phyloP scores from a whole-genome alignment of 73 alveolate species.

The Blepharisma stoltei region DNA sequence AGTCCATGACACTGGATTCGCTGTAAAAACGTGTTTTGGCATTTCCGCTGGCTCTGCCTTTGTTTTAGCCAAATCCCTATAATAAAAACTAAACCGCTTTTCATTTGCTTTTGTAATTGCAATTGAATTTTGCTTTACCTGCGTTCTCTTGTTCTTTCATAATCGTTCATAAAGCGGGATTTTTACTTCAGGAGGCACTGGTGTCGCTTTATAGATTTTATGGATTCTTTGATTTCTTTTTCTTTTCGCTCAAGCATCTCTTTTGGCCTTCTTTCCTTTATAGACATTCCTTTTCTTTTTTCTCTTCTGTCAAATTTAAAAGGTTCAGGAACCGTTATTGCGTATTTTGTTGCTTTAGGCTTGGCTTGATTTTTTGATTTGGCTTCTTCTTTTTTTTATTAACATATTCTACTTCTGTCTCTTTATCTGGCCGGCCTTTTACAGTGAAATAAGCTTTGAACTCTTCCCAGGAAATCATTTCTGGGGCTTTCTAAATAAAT shows the following conservation, averaged over 20 bases:
- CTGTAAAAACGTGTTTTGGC: constrained; percentile 66
- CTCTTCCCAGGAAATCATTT: constrained; percentile 64
- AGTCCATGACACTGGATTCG: constrained; percentile 85
- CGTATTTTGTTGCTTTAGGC: constrained; percentile 49
- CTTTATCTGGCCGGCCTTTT: constrained; percentile 72
- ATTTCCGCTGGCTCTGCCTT: constrained; percentile 40
- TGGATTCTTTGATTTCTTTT: constrained; percentile 50
- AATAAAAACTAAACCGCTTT: constrained; percentile 72
- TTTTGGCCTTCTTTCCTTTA: constrained; percentile 61
- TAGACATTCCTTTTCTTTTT: constrained; percentile 50
- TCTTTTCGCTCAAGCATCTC: constrained; percentile 65
- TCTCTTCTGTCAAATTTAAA: constrained; percentile 74
- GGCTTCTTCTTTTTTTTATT: constrained; percentile 22
- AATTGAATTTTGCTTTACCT: constrained; percentile 56
- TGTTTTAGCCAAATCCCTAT: constrained; percentile 50
- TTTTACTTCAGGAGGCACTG: constrained; percentile 63
- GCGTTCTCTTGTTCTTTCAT: constrained; percentile 59
- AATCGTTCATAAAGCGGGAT: constrained; percentile 59
- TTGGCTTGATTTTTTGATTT: constrained; percentile 3
- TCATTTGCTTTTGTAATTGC: constrained; percentile 54
- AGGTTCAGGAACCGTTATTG: constrained; percentile 79
- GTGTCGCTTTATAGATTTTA: constrained; percentile 59
- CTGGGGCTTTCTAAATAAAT: constrained; percentile 61
- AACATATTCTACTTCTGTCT: constrained; percentile 51
- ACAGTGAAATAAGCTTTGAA: constrained; percentile 69